phyloP scores from a whole-genome alignment of 2,329 filamentous ascomycete species.

The Sporothrix sp. region DNA sequence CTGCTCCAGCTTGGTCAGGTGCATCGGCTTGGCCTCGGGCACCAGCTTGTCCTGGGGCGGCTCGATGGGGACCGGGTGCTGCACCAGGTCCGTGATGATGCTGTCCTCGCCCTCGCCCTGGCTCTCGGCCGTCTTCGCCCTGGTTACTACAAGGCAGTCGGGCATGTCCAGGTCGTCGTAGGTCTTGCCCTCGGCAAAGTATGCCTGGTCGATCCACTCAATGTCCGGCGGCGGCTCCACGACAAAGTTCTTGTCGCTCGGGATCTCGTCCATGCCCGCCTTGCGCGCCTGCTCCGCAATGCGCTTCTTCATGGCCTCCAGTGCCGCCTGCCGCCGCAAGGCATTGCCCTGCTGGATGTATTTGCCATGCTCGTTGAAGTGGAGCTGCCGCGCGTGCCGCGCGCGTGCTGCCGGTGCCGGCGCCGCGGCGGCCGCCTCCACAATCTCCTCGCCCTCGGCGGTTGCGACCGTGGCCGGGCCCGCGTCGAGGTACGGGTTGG shows the following conservation, averaged over 20 bases:
- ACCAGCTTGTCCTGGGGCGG: constrained; percentile 81
- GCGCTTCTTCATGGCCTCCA: constrained; percentile 90
- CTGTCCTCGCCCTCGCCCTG: constrained; percentile 56
- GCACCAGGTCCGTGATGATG: constrained; percentile 83
- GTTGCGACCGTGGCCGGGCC: constrained; percentile 42
- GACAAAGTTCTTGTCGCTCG: constrained; percentile 82
- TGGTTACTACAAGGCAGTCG: constrained; percentile 42
- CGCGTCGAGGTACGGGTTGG: constrained; percentile 77
- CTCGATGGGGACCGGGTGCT: constrained; percentile 84
- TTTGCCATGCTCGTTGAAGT: constrained; percentile 94
- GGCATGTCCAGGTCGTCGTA: constrained; percentile 63
- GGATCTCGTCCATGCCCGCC: constrained; percentile 86
- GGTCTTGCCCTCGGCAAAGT: constrained; percentile 59
- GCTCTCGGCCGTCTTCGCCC: constrained; percentile 21
- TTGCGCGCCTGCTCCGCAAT: constrained; percentile 82
- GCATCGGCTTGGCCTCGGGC: constrained; percentile 78
- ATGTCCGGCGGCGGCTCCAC: constrained; percentile 76
- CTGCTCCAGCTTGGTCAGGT: constrained; percentile 81
- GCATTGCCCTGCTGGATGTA: constrained; percentile 93
- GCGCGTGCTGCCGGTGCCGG: constrained; percentile 42
- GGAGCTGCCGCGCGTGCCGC: constrained; percentile 63
- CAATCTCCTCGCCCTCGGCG: constrained; percentile 47
- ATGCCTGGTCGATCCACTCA: constrained; percentile 95
- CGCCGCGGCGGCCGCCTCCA: constrained; percentile 47
- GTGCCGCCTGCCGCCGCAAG: constrained; percentile 71